phyloP scores from a whole-genome alignment of 305 asterid genomes.

The Fraxinus albicans region DNA sequence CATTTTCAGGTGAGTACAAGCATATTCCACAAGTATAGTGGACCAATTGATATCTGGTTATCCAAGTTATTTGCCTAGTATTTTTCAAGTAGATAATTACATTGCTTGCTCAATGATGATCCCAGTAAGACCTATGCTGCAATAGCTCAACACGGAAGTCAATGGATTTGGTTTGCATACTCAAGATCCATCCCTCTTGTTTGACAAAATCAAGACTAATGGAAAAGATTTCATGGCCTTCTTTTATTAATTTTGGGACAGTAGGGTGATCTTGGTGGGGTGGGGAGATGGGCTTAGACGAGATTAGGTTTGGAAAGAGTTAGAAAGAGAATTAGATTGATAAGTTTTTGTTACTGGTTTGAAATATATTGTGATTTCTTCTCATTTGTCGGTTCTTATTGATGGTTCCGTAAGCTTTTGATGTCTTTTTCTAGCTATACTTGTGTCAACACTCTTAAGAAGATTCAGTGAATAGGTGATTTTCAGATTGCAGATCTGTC shows the following conservation, averaged over 20 bases:
- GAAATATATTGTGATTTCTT: not conserved
- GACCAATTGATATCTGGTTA: conserved; percentile 74
- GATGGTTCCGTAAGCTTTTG: conserved; percentile 85
- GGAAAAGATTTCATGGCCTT: not conserved
- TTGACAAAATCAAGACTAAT: not conserved
- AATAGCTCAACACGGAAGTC: conserved; percentile 85
- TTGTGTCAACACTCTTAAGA: conserved; percentile 66
- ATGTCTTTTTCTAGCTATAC: conserved; percentile 78
- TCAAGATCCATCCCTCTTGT: not conserved
- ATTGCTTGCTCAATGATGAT: conserved; percentile 61
- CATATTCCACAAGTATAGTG: conserved; percentile 72
- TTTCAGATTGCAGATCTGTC: not conserved
- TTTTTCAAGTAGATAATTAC: conserved; percentile 32
- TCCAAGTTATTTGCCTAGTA: conserved; percentile 44
- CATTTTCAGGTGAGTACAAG: conserved; percentile 63
- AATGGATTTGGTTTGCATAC: conserved; percentile 75
- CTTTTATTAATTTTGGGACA: no score
- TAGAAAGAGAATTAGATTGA: not conserved
- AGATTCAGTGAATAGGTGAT: conserved; percentile 32
- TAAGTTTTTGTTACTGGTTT: not conserved
- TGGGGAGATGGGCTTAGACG: not conserved
- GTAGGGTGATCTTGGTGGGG: not conserved
- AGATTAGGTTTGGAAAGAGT: not conserved
- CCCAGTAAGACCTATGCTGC: conserved; percentile 62
- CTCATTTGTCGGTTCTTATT: conserved; percentile 11